phyloP scores from a whole-genome alignment of 2,329 filamentous ascomycete species.

The Periconia sp. region DNA sequence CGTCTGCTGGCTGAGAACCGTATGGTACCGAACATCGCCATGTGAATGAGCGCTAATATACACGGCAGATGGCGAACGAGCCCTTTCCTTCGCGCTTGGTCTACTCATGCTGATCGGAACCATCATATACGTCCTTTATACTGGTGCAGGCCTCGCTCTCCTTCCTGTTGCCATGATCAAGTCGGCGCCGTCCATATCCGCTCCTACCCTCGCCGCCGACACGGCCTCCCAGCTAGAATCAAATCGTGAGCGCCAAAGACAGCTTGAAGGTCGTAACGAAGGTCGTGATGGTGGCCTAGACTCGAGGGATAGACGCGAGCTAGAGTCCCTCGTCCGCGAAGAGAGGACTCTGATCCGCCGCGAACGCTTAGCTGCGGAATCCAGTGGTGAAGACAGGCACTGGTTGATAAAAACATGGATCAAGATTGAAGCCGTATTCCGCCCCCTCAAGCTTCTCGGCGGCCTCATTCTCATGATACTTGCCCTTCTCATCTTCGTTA shows the following conservation, averaged over 20 bases:
- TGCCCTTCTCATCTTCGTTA: slow-evolving; percentile 79
- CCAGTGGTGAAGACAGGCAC: slow-evolving; percentile 76
- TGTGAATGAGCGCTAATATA: slow-evolving; percentile 19
- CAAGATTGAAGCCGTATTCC: slow-evolving; percentile 80
- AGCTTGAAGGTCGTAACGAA: slow-evolving; percentile 83
- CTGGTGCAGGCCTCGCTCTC: slow-evolving; percentile 84
- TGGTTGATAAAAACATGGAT: slow-evolving; percentile 77
- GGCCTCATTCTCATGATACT: slow-evolving; percentile 79
- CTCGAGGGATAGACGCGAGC: slow-evolving; percentile 83
- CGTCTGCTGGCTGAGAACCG: slow-evolving; percentile 80
- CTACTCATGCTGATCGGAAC: slow-evolving; percentile 88
- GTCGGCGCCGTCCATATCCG: slow-evolving; percentile 84
- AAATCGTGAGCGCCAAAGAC: slow-evolving; percentile 90
- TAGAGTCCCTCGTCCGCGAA: slow-evolving; percentile 85
- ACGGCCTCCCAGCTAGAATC: slow-evolving; percentile 81
- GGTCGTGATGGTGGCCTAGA: slow-evolving; percentile 78
- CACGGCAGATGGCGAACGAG: slow-evolving; percentile 81
- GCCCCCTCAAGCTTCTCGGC: slow-evolving; percentile 86
- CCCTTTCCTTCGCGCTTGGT: slow-evolving; percentile 86
- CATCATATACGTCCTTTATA: slow-evolving; percentile 86
- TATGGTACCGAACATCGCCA: slow-evolving; percentile 45
- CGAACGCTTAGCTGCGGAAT: slow-evolving; percentile 84
- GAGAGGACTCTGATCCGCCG: slow-evolving; percentile 91
- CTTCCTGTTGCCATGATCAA: slow-evolving; percentile 92
- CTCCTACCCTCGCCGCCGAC: slow-evolving; percentile 75